These are phyloP conservation scores for Naganishia sp. DNA, from an alignment of 1,284 basidiomycete genomes.

Conservation along the genomic window DNA sequence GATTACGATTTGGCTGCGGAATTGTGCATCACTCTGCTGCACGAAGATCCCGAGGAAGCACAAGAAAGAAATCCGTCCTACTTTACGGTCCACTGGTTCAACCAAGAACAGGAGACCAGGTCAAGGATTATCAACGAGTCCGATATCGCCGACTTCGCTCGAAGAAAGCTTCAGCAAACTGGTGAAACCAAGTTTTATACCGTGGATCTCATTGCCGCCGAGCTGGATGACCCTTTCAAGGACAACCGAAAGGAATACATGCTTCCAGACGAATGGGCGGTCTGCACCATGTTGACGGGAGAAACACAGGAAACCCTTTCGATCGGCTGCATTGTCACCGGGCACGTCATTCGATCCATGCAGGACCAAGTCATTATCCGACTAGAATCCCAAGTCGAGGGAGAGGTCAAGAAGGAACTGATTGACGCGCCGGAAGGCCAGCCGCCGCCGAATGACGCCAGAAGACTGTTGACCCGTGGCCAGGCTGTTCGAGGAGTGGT, in stretches of 20 bases:
- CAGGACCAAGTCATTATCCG: slow-evolving; percentile 63
- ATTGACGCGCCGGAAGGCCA: slow-evolving; percentile 24
- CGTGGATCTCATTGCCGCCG: slow-evolving; percentile 82
- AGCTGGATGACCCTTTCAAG: slow-evolving; percentile 81
- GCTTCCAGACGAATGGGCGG: slow-evolving; percentile 71
- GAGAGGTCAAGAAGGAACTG: slow-evolving; percentile 36
- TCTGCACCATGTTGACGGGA: slow-evolving; percentile 93
- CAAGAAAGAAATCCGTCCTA: slow-evolving; percentile 81
- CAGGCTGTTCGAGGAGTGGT: slow-evolving; percentile 82
- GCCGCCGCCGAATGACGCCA: slow-evolving; percentile 16
- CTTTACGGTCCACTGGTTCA: slow-evolving; percentile 25
- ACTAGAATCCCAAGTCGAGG: slow-evolving; percentile 79
- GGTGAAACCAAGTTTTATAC: slow-evolving; percentile 84
- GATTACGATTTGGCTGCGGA: slow-evolving; percentile 97
- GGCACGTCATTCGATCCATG: slow-evolving; percentile 66
- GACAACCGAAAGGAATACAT: slow-evolving; percentile 74
- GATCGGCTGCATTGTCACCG: slow-evolving; percentile 81
- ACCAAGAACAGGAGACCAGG: slow-evolving; percentile 65
- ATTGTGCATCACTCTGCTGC: slow-evolving; percentile 97
- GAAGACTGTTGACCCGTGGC: slow-evolving; percentile 51
- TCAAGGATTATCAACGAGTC: slow-evolving; percentile 84
- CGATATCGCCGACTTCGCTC: slow-evolving; percentile 93
- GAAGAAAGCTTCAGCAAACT: slow-evolving; percentile 68
- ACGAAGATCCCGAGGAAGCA: slow-evolving; percentile 91
- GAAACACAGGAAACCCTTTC: slow-evolving; percentile 81